Evolutionary conservation across 2,329 filamentous ascomycete genomes (phyloP), one percentile per base, ranked within the genome.

Genomic region (Pyrenochaeta sp.): DNA sequence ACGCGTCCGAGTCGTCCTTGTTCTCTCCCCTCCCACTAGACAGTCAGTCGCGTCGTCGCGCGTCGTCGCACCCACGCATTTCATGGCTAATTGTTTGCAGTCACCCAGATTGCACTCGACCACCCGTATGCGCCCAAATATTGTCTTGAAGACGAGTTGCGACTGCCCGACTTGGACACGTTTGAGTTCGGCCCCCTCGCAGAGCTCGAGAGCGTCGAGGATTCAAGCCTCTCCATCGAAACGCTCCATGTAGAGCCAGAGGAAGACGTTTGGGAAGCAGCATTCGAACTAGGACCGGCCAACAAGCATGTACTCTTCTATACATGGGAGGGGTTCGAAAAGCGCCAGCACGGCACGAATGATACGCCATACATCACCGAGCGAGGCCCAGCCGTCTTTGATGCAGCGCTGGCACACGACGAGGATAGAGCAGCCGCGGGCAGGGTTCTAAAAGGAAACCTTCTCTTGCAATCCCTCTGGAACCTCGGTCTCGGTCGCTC

Each of bases 321-420:
- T 48, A 86, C 85, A 1, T 94, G 89, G 89, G 85, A 90, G 53
- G 73, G 70, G 2, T 92, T 92, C 57, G 72, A 78, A 2, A 64
- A 71, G 8, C 56, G 71, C 1, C 64, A 74, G n/a, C 61, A 73
- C 4, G 63, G 74, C 4, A 69, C 74, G 7, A 53, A 66, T 2
- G 57, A 48, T 27, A 78, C 82, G 1, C 68, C 79, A 2, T 86
- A 88, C 50, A 72, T 91, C 9, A 86, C 84, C 3, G 89, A 94
- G 69, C 83, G 85, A 19, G 87, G 87, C 0, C 75, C 86, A 1
- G 68, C 68, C 7, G 77, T 81, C 2, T 89, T 89, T 48, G 87
- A 93, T 72, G 82, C 86, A 6, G 75, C 84, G 59, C 63, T 50
- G 13, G 53, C 55, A 63, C 13, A 67, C 66, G 18, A 80, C 77